Evolutionary conservation across 345 rosid species (phyloP), one percentile per base, ranked within the genome.

Genomic region (Garcia nutans): DNA sequence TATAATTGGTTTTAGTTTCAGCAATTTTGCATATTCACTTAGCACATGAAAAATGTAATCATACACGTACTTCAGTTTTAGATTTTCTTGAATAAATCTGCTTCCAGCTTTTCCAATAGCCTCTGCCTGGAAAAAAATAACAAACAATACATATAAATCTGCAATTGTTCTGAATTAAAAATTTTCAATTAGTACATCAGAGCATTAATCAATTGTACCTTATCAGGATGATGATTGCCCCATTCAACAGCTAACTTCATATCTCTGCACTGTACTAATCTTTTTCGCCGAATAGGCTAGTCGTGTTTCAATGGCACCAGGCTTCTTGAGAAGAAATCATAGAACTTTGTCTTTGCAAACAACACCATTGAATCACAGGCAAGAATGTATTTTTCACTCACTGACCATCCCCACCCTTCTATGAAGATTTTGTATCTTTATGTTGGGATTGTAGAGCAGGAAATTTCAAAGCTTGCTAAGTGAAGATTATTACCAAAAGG

Each of bases 371-470:
- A 82, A 75, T 91, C 87, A 58, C 96, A 93, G 66, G 97, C 93
- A 50, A 93, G 50, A 15, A 93, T 93, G 72, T 89, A 91, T 73
- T 93, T 93, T 84, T 87, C 90, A 64, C 94, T 93, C 45, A 89
- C 97, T 6, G 97, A 93, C 97, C 97, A 91, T 6, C 90, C 89
- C 87, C 88, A 77, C 68, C 98, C 97, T 81, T 90, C 97, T 31
- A 84, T 59, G 49, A 89, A 88, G 13, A 93, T 90, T 84, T 93
- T 93, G 71, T 91, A 93, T 70, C 97, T 89, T 5, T 13, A 37
- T 37, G 41, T 37, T 28, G 31, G 41, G 41, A 6, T 37, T 37
- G 41, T 37, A 37, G 20, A 3, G n/a, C 8, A 37, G 41, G 4
- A 41, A 37, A 19, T 13, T 64, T 64, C 23, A 20, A n/a, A 20